Conservation (phyloP, 805 yeast genomes). For the Metschnikowia lochheadii region DNA sequence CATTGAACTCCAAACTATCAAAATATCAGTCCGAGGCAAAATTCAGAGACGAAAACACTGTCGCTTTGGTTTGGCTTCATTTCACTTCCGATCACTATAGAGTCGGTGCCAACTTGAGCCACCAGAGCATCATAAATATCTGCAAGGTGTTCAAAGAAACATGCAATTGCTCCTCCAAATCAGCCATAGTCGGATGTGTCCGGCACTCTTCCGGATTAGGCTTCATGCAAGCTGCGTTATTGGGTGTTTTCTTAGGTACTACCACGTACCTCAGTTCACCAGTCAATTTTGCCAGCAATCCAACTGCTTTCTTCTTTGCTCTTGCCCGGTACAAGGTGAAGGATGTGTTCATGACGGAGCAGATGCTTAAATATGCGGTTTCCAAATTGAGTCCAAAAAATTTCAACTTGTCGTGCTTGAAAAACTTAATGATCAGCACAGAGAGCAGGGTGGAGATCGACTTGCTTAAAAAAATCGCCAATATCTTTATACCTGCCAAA, state of each 20-base stretch:
- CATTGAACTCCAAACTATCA: slow-evolving; percentile 42
- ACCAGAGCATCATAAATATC: slow-evolving; percentile 62
- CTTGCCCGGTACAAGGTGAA: slow-evolving; percentile 75
- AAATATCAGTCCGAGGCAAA: slow-evolving; percentile 39
- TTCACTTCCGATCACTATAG: slow-evolving; percentile 71
- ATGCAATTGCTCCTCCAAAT: slow-evolving; percentile 68
- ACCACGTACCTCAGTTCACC: slow-evolving; percentile 80
- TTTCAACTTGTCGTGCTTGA: slow-evolving; percentile 56
- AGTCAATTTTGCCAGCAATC: slow-evolving; percentile 69
- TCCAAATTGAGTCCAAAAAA: slow-evolving; percentile 57
- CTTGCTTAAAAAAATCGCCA: slow-evolving; percentile 53
- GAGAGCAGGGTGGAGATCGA: slow-evolving; percentile 68
- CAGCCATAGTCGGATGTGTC: slow-evolving; percentile 80
- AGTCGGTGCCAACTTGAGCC: slow-evolving; percentile 55
- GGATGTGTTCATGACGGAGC: slow-evolving; percentile 80
- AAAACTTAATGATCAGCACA: slow-evolving; percentile 81
- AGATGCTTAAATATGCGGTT: slow-evolving; percentile 75
- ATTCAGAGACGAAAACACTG: slow-evolving; percentile 38
- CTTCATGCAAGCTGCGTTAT: slow-evolving; percentile 73
- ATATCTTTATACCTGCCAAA: slow-evolving; percentile 59
- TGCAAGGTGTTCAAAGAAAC: slow-evolving; percentile 92
- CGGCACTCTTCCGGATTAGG: slow-evolving; percentile 85
- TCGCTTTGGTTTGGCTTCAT: slow-evolving; percentile 62
- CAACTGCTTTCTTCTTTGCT: slow-evolving; percentile 64
- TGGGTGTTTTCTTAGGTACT: slow-evolving; percentile 85